Conservation (phyloP, 1,139 yeast genomes). For the Pichia sp. region DNA sequence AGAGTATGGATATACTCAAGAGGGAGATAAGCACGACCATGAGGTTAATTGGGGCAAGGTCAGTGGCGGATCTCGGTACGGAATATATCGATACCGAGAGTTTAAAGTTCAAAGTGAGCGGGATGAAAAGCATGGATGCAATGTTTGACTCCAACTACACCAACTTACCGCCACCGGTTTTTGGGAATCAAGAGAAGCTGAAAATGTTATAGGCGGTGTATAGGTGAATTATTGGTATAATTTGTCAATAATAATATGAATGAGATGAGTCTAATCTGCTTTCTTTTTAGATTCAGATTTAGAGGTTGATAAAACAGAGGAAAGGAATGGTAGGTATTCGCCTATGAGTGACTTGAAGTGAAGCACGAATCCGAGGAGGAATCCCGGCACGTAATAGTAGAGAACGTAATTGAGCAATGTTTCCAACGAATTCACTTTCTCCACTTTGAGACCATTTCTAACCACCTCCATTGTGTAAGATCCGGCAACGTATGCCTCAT, state of each 20-base stretch:
- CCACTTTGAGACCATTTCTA: constrained; percentile 5
- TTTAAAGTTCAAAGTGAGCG: constrained; percentile 16
- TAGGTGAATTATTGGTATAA: neutral
- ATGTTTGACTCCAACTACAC: constrained; percentile 14
- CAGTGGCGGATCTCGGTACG: constrained; percentile 35
- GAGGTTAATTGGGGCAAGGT: constrained; percentile 44
- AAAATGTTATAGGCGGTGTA: constrained; percentile 3
- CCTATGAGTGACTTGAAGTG: constrained; percentile 36
- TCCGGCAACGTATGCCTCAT: constrained; percentile 9
- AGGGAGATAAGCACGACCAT: constrained; percentile 46
- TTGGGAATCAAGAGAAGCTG: constrained; percentile 6
- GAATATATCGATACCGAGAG: constrained; percentile 38
- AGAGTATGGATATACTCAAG: constrained; percentile 42
- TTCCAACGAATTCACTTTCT: neutral
- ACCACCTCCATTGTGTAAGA: constrained; percentile 4
- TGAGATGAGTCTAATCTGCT: no score
- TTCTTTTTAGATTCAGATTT: no score
- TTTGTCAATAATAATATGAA: no score
- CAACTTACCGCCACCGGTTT: constrained; percentile 10
- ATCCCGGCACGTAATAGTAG: constrained; percentile 6
- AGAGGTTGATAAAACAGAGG: neutral
- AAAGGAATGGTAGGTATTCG: neutral
- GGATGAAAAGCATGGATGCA: constrained; percentile 5
- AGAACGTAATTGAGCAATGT: constrained; percentile 2
- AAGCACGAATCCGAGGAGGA: constrained; percentile 8